phyloP scores from a whole-genome alignment of 1,284 basidiomycete genomes.

The Ustilago esculenta region DNA sequence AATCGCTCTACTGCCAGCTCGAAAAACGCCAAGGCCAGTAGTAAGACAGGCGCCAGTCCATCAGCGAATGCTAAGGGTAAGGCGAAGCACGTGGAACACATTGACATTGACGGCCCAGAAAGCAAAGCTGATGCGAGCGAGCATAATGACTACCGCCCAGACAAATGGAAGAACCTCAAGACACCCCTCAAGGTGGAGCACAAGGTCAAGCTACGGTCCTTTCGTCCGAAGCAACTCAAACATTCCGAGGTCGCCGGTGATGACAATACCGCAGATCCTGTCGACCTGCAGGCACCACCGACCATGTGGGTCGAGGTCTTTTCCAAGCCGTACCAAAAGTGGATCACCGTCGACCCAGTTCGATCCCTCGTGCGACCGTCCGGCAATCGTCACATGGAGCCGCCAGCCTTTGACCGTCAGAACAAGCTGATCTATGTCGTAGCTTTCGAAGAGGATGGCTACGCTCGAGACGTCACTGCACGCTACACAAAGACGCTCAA shows the following conservation, averaged over 20 bases:
- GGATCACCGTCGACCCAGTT: conserved; percentile 92
- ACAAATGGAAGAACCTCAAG: conserved; percentile 48
- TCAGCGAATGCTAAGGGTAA: conserved; percentile 32
- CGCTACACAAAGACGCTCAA: conserved; percentile 80
- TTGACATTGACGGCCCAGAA: conserved; percentile 1
- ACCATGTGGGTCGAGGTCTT: conserved; percentile 98
- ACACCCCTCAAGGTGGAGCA: conserved; percentile 48
- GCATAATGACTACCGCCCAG: conserved; percentile 48
- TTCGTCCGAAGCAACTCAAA: conserved; percentile 49
- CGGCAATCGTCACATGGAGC: conserved; percentile 76
- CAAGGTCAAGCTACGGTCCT: conserved; percentile 46
- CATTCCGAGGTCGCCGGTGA: conserved; percentile 44
- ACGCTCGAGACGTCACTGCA: conserved; percentile 71
- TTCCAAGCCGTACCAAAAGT: conserved; percentile 86
- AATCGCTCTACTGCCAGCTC: background rate
- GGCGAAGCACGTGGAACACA: conserved; percentile 11
- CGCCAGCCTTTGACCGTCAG: conserved; percentile 73
- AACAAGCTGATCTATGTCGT: conserved; percentile 94
- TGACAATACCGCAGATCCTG: conserved; percentile 61
- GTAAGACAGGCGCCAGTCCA: background rate
- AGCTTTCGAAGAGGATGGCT: conserved; percentile 84
- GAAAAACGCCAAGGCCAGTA: background rate
- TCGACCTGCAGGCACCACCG: conserved; percentile 73
- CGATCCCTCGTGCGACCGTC: conserved; percentile 69
- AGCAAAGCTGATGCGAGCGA: conserved; percentile 5